Base-by-base conservation (phyloP, 2,329 filamentous ascomycete genomes). In the Nemania sp. region DNA sequence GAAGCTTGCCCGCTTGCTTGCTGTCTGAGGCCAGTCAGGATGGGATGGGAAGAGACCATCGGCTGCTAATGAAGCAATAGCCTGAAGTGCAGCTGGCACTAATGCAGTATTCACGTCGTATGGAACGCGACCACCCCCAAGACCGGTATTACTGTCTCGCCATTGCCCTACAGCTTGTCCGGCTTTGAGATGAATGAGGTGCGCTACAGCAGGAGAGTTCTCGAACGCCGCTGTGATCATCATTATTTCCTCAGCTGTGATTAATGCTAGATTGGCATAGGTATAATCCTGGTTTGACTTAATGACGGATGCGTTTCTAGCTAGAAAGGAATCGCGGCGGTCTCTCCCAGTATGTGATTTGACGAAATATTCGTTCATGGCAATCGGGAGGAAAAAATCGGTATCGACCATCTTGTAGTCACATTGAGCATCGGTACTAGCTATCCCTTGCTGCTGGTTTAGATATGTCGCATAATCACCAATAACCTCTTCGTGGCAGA, bases 21-120 rank as follows among this genome's bases (percentile, higher is more conserved):
- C 86, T 1, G 76, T 70, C 0, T 73, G 69, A 0, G 74, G 73
- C 87, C 87, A 89, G 0, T 82, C 76, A 0, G 82, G 70, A 62
- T 85, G 81, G 1, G 81, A 75, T 0, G 85, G 78, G 68, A 87
- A 90, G 70, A 89, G 82, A 1, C 84, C 85, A 0, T 81, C 78
- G 0, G 77, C 76, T 1, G 87, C 80, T 1, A 91, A 78, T 0
- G 81, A 80, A 2, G 85, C 83, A 43, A 91, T 89, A 1, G 88
- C 84, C 11, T 86, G 82, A 0, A 91, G 81, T 1, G 86, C 88
- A 1, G 89, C 88, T 0, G 89, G 89, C 0, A 86, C 86, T 0
- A 91, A 80, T 0, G 87, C 89, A 0, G 87, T 87, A 72, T 91
- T 91, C 26, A 91, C 88, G 68, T 90, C 85, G 73, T 88, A 91